Evolutionary conservation across 768 basidiomycete species (phyloP).

Genomic region (Trametes cinnabarina): DNA sequence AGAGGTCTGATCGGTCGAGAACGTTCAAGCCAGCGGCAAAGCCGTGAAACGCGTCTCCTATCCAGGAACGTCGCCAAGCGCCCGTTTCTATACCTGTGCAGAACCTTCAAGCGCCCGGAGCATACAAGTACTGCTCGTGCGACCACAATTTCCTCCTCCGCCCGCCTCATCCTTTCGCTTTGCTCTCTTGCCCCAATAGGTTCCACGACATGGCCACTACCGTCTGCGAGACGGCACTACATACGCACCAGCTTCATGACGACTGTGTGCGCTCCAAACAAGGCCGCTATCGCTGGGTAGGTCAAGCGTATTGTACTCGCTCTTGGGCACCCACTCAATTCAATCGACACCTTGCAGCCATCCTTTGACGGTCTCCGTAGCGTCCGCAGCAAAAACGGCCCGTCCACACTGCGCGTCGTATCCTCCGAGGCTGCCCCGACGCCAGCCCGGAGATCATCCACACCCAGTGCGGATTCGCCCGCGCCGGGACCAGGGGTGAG

Average conservation of each 20-base stretch:
- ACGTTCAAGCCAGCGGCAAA: not conserved
- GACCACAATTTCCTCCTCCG: not conserved
- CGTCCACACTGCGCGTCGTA: constrained; percentile 2
- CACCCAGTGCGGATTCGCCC: not conserved
- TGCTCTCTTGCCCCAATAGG: not conserved
- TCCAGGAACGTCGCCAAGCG: constrained; percentile 2
- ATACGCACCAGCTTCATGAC: not conserved
- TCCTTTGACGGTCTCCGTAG: constrained; percentile 2
- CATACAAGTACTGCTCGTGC: not conserved
- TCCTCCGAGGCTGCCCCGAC: constrained; percentile 1
- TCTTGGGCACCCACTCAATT: no score
- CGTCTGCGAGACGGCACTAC: not conserved
- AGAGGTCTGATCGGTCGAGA: not conserved
- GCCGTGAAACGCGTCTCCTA: not conserved
- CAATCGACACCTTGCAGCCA: no score
- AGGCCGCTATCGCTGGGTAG: constrained; percentile 9
- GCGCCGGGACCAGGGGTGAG: constrained; percentile 9
- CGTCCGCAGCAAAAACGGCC: not conserved
- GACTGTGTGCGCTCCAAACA: not conserved
- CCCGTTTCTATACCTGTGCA: not conserved
- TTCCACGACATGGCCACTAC: constrained; percentile 2
- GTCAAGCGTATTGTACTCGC: not conserved
- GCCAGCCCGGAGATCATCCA: not conserved
- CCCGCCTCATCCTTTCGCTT: not conserved
- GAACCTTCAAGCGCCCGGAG: not conserved